phyloP scores from a whole-genome alignment of 768 basidiomycete species.

The Erythrobasidium yunnanense region DNA sequence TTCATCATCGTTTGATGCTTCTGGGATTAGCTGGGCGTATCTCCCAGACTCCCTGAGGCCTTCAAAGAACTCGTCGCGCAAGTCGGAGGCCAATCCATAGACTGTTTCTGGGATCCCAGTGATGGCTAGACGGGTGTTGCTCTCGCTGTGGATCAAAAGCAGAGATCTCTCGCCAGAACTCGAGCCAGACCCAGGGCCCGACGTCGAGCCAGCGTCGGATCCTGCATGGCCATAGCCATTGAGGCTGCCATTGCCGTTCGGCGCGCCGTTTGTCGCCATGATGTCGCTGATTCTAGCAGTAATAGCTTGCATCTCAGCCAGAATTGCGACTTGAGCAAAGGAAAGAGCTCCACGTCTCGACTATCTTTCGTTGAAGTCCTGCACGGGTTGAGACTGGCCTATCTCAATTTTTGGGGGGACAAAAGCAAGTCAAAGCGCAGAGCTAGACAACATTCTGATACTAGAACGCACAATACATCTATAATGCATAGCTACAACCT shows the following conservation, averaged over 20 bases:
- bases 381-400: no score
- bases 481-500: no score
- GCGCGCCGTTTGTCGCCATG: background rate
- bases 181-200: background rate
- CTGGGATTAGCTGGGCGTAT: background rate
- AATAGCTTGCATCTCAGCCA: no score
- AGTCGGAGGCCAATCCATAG: conserved; percentile 39
- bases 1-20: background rate
- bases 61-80: conserved; percentile 40
- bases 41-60: conserved; percentile 25
- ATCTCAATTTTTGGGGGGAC: no score
- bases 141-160: background rate
- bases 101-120: conserved; percentile 23
- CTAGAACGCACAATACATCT: no score
- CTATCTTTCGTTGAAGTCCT: no score
- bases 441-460: no score
- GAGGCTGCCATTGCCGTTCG: conserved; percentile 20
- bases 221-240: conserved; percentile 5
- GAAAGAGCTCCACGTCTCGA: no score
- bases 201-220: background rate
- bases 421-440: no score
- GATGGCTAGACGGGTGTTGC: background rate
- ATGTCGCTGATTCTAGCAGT: background rate
- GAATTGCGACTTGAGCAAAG: no score
- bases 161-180: background rate